These are phyloP conservation scores for Hibiscus trionum DNA, from an alignment of 345 rosid species.

Conservation along the genomic window DNA sequence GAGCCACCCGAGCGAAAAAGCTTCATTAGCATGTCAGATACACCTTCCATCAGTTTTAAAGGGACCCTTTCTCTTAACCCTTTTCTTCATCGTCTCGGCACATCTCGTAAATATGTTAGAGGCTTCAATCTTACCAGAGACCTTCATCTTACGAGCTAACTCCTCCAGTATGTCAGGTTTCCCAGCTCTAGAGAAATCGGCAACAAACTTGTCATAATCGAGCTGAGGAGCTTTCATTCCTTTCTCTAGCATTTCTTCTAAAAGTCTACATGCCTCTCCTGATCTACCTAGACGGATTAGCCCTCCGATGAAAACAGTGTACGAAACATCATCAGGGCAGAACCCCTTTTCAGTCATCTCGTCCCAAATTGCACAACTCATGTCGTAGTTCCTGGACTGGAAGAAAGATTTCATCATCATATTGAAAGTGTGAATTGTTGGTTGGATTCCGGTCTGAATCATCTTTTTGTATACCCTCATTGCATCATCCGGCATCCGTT, in stretches of 20 bases:
- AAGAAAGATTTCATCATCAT: slow-evolving; percentile 87
- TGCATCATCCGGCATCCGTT: slow-evolving; percentile 64
- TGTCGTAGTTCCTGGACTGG: slow-evolving; percentile 47
- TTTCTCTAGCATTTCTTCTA: slow-evolving; percentile 83
- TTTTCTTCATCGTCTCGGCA: slow-evolving; percentile 55
- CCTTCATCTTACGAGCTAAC: slow-evolving; percentile 65
- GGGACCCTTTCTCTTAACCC: slow-evolving; percentile 33
- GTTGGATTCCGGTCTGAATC: slow-evolving; percentile 49
- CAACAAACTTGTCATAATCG: slow-evolving; percentile 72
- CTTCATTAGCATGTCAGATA: slow-evolving; percentile 3
- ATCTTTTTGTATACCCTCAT: slow-evolving; percentile 56
- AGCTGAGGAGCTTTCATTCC: slow-evolving; percentile 87
- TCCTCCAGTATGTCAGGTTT: slow-evolving; percentile 62
- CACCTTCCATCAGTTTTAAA: slow-evolving; percentile 11
- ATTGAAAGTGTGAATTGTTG: slow-evolving; percentile 71
- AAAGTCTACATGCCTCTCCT: slow-evolving; percentile 61
- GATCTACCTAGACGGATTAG: slow-evolving; percentile 66
- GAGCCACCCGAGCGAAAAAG: not conserved
- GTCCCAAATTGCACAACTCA: slow-evolving; percentile 63
- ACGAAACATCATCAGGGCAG: slow-evolving; percentile 84
- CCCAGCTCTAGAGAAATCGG: slow-evolving; percentile 71
- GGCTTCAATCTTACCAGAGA: slow-evolving; percentile 60
- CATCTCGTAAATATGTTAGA: slow-evolving; percentile 57
- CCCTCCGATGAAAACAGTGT: slow-evolving; percentile 69
- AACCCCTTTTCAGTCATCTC: slow-evolving; percentile 68